phyloP scores from a whole-genome alignment of 208 protist species.

The Acanthamoeba divionensis region DNA sequence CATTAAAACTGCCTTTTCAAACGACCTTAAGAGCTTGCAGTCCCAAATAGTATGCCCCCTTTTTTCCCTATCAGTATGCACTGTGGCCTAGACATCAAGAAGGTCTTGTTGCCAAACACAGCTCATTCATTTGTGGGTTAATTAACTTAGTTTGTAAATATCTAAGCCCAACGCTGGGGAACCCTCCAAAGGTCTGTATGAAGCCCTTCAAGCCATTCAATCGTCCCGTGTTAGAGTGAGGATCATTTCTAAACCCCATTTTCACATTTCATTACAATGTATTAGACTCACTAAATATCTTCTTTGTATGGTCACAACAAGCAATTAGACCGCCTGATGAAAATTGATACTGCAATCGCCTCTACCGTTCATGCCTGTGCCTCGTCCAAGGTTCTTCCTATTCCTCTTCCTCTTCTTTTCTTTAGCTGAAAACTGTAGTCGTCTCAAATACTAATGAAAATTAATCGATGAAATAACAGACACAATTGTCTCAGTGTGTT shows the following conservation, averaged over 20 bases:
- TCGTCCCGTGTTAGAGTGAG: too few species aligned
- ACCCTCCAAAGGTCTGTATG: too few species aligned
- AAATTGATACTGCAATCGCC: neutral
- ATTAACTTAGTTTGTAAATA: too few species aligned
- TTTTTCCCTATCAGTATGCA: too few species aligned
- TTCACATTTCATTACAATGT: too few species aligned
- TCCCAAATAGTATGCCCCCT: neutral
- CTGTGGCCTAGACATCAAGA: too few species aligned
- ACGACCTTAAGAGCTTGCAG: neutral
- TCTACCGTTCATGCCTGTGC: neutral
- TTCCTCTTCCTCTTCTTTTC: neutral
- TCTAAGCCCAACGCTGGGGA: too few species aligned
- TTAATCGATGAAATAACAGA: neutral
- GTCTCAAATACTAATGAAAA: neutral
- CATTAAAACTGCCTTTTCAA: constrained; percentile 6
- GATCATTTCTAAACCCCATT: too few species aligned
- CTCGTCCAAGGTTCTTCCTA: neutral
- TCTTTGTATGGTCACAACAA: neutral
- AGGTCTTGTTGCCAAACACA: too few species aligned
- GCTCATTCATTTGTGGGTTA: too few species aligned
- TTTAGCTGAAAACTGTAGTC: neutral
- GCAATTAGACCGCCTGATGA: constrained; percentile 4
- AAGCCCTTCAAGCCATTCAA: too few species aligned
- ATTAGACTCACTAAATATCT: too few species aligned
- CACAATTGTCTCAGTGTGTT: neutral